These are phyloP conservation scores for Fusarium xylarioides DNA, from an alignment of 2,329 filamentous ascomycete genomes.

Conservation along the genomic window DNA sequence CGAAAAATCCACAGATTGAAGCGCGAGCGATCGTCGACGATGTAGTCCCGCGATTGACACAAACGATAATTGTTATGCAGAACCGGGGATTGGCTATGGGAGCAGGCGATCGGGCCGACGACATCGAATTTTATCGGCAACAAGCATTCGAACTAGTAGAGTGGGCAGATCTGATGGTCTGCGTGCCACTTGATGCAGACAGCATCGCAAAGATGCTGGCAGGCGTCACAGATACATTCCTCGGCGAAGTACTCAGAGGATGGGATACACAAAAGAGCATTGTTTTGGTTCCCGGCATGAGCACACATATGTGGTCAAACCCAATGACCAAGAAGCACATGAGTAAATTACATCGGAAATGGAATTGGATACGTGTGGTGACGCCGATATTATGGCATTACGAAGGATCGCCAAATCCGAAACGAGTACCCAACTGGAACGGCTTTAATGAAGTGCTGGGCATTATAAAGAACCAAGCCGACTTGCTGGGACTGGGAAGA, in stretches of 20 bases:
- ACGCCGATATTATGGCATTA: conserved; percentile 86
- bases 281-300: conserved; percentile 88
- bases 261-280: conserved; percentile 91
- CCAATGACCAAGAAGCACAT: conserved; percentile 89
- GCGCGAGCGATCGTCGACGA: conserved; percentile 72
- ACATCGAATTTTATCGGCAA: conserved; percentile 60
- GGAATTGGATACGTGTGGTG: conserved; percentile 87
- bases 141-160: conserved; percentile 75
- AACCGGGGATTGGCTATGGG: conserved; percentile 56
- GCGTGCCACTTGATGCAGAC: conserved; percentile 86
- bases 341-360: conserved; percentile 82
- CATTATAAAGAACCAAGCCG: conserved; percentile 79
- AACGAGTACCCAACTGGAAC: conserved; percentile 68
- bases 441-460: conserved; percentile 76
- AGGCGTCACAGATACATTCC: conserved; percentile 81
- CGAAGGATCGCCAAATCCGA: conserved; percentile 60
- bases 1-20: conserved; percentile 70
- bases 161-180: conserved; percentile 88
- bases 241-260: conserved; percentile 81
- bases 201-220: conserved; percentile 87
- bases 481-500: conserved; percentile 76
- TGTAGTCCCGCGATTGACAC: conserved; percentile 68
- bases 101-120: conserved; percentile 51
- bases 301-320: conserved; percentile 87
- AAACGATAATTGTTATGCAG: conserved; percentile 68